Evolutionary conservation across 1,284 basidiomycete species (phyloP), one percentile per base, ranked within the genome.

Genomic region (Cystobasidium pallidum): DNA sequence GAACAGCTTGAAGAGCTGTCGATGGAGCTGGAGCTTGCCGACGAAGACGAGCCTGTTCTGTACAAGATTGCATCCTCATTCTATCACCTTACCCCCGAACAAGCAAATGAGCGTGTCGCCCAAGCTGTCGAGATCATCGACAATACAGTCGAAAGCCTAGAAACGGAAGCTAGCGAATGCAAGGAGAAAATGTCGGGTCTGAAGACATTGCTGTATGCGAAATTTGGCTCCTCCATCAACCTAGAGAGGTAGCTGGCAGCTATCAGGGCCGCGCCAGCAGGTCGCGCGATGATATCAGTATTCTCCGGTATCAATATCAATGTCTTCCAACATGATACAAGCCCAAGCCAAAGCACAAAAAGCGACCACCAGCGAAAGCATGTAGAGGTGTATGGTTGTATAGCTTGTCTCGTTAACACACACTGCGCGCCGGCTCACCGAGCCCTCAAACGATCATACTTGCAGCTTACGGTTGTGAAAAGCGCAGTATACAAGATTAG

Each of bases 1-100:
- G 94, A 97, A 78, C 89, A 91, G 7, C 85, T 96, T 15, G 93
- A 96, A 76, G 92, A 96, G 79, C 85, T 97, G 30, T 83, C 86
- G 1, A 91, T 88, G 73, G 92, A 98, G 79, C 84, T 97, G 19
- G 93, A 97, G 80, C 86, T 97, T 19, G 88, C 89, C 0, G 92
- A 96, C 75, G 91, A 94, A 76, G 88, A 91, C 73, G 85, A 91
- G 73, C 84, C 84, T 0, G 86, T 95, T 4, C 80, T 93, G 89
- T 92, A 78, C 71, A 88, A 74, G 19, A 66, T 52, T 34, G 93
- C 93, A 78, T 92, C 97, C 80, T 85, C 92, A 0, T 97, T 95
- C 81, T 84, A 96, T 34, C 88, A 91, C 76, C 83, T 99, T 64
- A 83, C 88, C 0, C 87, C 91, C 47, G 74, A 84, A 0, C 86